These are phyloP conservation scores for Sinapis alba DNA, from an alignment of 441 rosid genomes.

Conservation along the genomic window DNA sequence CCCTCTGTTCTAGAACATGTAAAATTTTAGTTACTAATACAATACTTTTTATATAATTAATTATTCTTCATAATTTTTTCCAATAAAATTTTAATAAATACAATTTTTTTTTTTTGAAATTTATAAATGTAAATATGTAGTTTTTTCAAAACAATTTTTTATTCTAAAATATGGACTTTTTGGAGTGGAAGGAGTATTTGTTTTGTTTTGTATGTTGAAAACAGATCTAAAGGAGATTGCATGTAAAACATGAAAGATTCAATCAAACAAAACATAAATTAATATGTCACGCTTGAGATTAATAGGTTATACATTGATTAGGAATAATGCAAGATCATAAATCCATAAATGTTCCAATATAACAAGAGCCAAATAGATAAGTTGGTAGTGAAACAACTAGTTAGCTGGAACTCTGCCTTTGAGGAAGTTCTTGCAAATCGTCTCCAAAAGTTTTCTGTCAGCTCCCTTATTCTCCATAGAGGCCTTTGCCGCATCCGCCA, in stretches of 20 bases:
- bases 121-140: too few species aligned
- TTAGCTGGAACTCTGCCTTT: conserved; percentile 43
- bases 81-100: too few species aligned
- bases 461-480: conserved; percentile 61
- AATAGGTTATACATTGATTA: conserved; percentile 11
- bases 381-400: background rate
- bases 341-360: conserved; percentile 14
- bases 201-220: background rate
- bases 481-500: conserved; percentile 62
- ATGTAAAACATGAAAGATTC: too few species aligned
- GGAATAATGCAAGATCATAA: background rate
- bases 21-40: too few species aligned
- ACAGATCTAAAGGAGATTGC: background rate
- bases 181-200: too few species aligned
- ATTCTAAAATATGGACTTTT: too few species aligned
- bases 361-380: background rate
- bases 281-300: background rate
- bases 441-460: conserved; percentile 66
- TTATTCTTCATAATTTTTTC: too few species aligned
- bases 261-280: background rate
- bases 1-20: too few species aligned
- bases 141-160: too few species aligned
- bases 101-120: too few species aligned
- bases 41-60: too few species aligned
- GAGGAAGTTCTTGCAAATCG: conserved; percentile 74